phyloP scores from a whole-genome alignment of 208 protist species.

The Crithidia thermophila region DNA sequence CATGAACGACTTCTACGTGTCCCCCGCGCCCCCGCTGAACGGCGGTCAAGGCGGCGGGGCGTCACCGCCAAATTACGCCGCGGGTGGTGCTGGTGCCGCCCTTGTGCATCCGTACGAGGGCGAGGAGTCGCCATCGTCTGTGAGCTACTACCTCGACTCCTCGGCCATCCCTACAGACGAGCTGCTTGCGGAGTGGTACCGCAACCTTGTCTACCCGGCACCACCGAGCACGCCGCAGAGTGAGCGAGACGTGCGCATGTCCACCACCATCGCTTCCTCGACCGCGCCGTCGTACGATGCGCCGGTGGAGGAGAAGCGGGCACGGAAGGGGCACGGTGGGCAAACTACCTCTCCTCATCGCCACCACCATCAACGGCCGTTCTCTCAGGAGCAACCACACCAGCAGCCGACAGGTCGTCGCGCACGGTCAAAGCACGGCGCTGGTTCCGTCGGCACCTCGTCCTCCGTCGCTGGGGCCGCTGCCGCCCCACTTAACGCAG shows the following conservation, averaged over 20 bases:
- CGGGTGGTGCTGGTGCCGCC: neutral
- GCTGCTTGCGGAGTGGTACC: slow-evolving; percentile 47
- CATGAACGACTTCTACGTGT: slow-evolving; percentile 21
- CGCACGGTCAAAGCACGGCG: too few species aligned
- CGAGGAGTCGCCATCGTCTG: slow-evolving; percentile 25
- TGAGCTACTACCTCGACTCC: slow-evolving; percentile 38
- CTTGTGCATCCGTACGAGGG: slow-evolving; percentile 12
- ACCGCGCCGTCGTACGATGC: slow-evolving; percentile 1
- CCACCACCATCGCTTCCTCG: neutral
- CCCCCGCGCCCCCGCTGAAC: slow-evolving; percentile 26
- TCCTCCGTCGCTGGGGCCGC: too few species aligned
- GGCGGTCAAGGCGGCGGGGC: neutral
- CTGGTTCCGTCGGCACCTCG: too few species aligned
- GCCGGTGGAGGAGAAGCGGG: too few species aligned
- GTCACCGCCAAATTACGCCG: too few species aligned
- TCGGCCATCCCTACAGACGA: slow-evolving; percentile 39
- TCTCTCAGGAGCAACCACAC: too few species aligned
- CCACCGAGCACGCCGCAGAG: slow-evolving; percentile 9
- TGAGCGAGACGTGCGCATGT: slow-evolving; percentile 1
- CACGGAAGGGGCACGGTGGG: too few species aligned
- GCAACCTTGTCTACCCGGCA: slow-evolving; percentile 38
- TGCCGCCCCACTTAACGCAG: too few species aligned
- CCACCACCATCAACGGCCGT: too few species aligned
- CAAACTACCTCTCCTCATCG: too few species aligned
- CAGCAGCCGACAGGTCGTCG: too few species aligned